Conservation (phyloP, 768 basidiomycete genomes). For the Lactifluus subvellereus region DNA sequence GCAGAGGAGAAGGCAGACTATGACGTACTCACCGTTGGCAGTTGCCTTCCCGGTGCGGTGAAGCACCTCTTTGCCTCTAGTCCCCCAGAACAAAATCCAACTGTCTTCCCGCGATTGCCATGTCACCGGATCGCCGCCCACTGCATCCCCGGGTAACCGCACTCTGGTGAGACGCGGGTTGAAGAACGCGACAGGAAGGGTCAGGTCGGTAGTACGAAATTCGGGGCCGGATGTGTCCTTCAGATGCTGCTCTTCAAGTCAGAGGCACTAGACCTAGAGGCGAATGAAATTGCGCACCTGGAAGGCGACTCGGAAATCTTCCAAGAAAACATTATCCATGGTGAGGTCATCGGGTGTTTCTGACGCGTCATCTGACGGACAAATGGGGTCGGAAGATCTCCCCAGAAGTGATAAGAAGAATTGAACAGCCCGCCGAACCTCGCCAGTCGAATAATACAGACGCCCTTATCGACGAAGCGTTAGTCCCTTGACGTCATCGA, state of each 20-base stretch:
- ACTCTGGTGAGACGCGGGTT: slow-evolving; percentile 50
- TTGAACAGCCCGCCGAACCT: slow-evolving; percentile 66
- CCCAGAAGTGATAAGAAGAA: slow-evolving; percentile 72
- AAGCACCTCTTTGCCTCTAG: slow-evolving; percentile 49
- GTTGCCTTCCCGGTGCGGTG: slow-evolving; percentile 52
- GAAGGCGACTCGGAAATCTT: slow-evolving; percentile 86
- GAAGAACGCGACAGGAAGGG: slow-evolving; percentile 65
- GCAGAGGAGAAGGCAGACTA: slow-evolving; percentile 1
- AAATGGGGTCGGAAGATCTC: slow-evolving; percentile 33
- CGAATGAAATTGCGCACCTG: slow-evolving; percentile 44
- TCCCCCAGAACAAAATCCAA: slow-evolving; percentile 59
- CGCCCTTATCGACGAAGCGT: slow-evolving; percentile 48
- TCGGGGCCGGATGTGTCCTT: slow-evolving; percentile 49
- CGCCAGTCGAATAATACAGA: slow-evolving; percentile 85
- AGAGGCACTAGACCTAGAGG: not conserved
- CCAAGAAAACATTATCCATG: slow-evolving; percentile 66
- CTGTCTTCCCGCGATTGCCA: slow-evolving; percentile 64
- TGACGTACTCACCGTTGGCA: slow-evolving; percentile 48
- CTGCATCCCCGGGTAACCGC: slow-evolving; percentile 48
- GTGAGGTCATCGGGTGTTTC: slow-evolving; percentile 15
- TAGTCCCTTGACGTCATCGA: not conserved
- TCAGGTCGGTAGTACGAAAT: slow-evolving; percentile 40
- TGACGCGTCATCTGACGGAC: slow-evolving; percentile 17
- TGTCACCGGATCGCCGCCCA: slow-evolving; percentile 37
- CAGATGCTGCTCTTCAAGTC: slow-evolving; percentile 52